Base-by-base conservation (phyloP, 1,284 basidiomycete species). In the Hemileccinum hortonii region DNA sequence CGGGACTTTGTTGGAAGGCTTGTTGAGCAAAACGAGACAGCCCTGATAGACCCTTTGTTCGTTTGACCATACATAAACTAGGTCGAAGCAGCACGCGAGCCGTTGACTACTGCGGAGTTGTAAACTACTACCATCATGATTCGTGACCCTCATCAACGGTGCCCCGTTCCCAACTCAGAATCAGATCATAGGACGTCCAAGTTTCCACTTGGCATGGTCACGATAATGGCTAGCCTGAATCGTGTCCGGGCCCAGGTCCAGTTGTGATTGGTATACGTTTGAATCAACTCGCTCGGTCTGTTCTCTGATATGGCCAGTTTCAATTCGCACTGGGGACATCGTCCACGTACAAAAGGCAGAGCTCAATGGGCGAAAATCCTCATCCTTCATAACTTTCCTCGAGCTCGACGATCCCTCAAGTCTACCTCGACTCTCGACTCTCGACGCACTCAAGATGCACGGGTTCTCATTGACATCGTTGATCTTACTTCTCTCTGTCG, bases 1-100 rank as follows among this genome's bases (percentile, higher is more conserved):
- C 24, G 24, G 16, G n/a, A 18, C 42, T 43, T 33, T 59, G 57
- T 48, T 69, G 67, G 54, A 79, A 75, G 15, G 73, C 73, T 35
- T 75, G 71, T 52, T 73, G 64, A 24, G 78, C 72, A 58, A 82
- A 83, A 53, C 66, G 72, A 44, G 82, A 77, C 4, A 84, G 67
- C 14, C 81, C 80, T 44, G 73, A 66, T 19, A 84, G 67, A 60
- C 74, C 74, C 42, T 74, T 72, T 54, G 74, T 77, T 54, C 72
- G 60, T 58, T 73, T 71, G 49, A 64, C 69, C 66, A 68, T 68
- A 26, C 29, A 47, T 38, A 12, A n/a, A 19, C 16, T 32, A 14
- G 15, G 14, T 3, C 6, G 15, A 4, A n/a, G n/a, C n/a, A n/a
- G n/a, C n/a, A n/a, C n/a, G n/a, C n/a, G n/a, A n/a, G n/a, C n/a